Evolutionary conservation across 306 rosid genomes (phyloP).

Genomic region (barrel medic (Medicago truncatula)): DNA sequence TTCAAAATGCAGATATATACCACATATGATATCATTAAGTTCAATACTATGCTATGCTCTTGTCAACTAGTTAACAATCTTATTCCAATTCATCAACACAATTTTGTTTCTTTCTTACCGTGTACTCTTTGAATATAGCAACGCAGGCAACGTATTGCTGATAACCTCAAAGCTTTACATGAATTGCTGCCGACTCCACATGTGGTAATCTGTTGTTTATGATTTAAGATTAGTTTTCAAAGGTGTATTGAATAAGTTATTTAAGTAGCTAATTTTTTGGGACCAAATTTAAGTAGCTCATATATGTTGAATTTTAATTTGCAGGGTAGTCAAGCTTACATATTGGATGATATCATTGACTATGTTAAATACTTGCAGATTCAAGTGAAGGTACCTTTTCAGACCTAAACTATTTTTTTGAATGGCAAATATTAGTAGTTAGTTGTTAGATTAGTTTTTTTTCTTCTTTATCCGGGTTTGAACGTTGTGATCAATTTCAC

Average conservation of each 20-base stretch:
- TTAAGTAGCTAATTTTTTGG: no score
- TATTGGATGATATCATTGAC: conserved; percentile 81
- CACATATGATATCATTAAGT: neutral
- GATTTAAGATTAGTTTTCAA: neutral
- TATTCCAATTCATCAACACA: conserved; percentile 5
- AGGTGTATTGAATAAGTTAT: neutral
- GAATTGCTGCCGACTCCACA: conserved; percentile 72
- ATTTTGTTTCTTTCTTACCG: conserved; percentile 27
- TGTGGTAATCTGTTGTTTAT: conserved; percentile 57
- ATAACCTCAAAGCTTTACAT: conserved; percentile 66
- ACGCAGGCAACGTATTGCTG: conserved; percentile 74
- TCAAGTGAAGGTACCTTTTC: conserved; percentile 69
- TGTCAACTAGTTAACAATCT: conserved; percentile 22
- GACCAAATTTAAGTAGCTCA: neutral
- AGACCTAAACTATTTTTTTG: neutral
- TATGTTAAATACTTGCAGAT: conserved; percentile 80
- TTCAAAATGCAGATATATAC: conserved; percentile 22
- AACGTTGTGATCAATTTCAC: conserved; percentile 22
- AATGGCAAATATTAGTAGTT: no score
- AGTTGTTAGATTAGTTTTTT: no score
- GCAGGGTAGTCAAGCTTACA: conserved; percentile 74
- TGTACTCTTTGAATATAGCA: conserved; percentile 51
- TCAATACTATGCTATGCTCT: conserved; percentile 6
- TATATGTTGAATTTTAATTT: conserved; percentile 33
- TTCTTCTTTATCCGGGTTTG: no score